Evolutionary conservation across 164 flowering plant genomes (phyloP).

Genomic region (Umbellularia californica): DNA sequence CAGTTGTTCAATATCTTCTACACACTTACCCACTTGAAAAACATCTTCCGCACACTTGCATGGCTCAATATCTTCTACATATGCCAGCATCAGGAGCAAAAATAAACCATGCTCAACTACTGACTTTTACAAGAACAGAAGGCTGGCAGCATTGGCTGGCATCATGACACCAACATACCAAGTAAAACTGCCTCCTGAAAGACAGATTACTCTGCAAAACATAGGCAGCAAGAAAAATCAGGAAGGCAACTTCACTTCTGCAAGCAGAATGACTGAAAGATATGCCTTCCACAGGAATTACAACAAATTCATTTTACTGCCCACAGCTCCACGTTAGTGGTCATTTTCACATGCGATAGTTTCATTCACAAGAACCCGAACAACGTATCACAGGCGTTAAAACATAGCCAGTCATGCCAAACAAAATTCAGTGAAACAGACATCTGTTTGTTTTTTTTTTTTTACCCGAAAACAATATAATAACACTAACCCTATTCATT

Average conservation of each 20-base stretch:
- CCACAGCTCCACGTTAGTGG: background rate
- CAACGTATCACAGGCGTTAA: background rate
- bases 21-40: background rate
- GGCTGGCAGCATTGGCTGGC: background rate
- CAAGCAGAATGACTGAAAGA: background rate
- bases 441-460: background rate
- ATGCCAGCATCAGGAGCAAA: slow-evolving; percentile 1
- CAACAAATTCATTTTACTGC: background rate
- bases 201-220: slow-evolving; percentile 7
- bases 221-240: background rate
- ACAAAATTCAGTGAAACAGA: background rate
- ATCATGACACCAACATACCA: background rate
- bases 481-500: background rate
- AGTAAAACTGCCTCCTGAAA: slow-evolving; percentile 3
- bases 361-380: background rate
- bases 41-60: background rate
- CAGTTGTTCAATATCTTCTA: background rate
- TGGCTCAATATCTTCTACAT: slow-evolving; percentile 1
- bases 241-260: slow-evolving; percentile 5
- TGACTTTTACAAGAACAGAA: background rate
- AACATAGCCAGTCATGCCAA: background rate
- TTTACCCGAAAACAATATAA: background rate
- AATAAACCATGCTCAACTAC: background rate
- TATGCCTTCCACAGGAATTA: background rate
- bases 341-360: background rate